phyloP scores from a whole-genome alignment of 2,329 filamentous ascomycete genomes.

The Tolypocladium album region DNA sequence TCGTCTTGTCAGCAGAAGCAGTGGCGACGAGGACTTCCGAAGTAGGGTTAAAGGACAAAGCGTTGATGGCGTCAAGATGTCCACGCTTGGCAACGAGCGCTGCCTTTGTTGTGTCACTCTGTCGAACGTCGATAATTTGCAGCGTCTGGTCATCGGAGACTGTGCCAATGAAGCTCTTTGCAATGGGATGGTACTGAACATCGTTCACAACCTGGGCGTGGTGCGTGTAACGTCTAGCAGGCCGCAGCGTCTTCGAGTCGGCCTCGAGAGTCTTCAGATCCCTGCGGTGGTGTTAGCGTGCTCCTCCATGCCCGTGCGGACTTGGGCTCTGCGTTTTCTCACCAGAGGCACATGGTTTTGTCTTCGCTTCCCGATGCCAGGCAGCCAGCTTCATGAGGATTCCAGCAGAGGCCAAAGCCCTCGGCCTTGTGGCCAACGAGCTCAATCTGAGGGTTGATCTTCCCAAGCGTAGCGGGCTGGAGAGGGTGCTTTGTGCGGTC shows the following conservation, averaged over 20 bases:
- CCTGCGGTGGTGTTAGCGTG: conserved; percentile 32
- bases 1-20: conserved; percentile 88
- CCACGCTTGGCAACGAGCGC: conserved; percentile 61
- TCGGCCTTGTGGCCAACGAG: conserved; percentile 78
- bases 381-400: conserved; percentile 67
- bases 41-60: conserved; percentile 86
- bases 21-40: conserved; percentile 88
- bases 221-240: conserved; percentile 69
- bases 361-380: conserved; percentile 90
- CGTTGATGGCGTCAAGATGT: conserved; percentile 88
- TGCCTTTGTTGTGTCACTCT: conserved; percentile 52
- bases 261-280: conserved; percentile 69
- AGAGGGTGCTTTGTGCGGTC: conserved; percentile 90
- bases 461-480: conserved; percentile 51
- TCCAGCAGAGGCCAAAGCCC: conserved; percentile 92
- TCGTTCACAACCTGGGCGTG: conserved; percentile 92
- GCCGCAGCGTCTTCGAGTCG: conserved; percentile 58
- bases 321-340: conserved; percentile 14
- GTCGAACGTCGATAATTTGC: conserved; percentile 81
- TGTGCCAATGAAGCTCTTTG: conserved; percentile 75
- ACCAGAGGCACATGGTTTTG: conserved; percentile 85
- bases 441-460: conserved; percentile 71
- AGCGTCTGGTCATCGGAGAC: conserved; percentile 93
- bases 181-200: conserved; percentile 86
- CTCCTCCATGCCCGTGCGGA: neutral